Base-by-base conservation (phyloP, 2,329 filamentous ascomycete genomes). In the Ophiostoma quercus region DNA sequence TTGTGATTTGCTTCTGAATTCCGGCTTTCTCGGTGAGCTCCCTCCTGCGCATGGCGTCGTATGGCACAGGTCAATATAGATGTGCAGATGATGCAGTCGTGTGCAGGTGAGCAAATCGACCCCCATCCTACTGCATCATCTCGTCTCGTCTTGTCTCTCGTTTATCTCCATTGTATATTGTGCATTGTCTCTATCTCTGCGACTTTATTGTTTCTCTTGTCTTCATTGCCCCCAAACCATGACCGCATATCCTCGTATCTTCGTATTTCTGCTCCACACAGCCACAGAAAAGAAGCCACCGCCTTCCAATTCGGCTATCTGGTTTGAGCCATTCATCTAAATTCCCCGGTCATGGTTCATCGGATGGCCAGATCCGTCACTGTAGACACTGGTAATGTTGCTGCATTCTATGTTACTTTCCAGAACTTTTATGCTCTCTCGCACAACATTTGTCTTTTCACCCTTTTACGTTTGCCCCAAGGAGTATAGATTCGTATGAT, bases 261-360 rank as follows among this genome's bases (percentile, higher is more conserved):
- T 57, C 22, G 51, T 57, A 57, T 57, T 25, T 57, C 51, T n/a
- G 22, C 51, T 57, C 9, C 51, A 57, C 22, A 25, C 51, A 57
- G 51, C 51, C 51, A 57, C 51, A 57, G 51, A 25, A 57, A 11
- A 12, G n/a, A 29, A 57, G 51, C 51, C n/a, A 25, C 51, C 51
- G n/a, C 9, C 51, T 57, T 16, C n/a, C n/a, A 25, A 4, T 25
- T 57, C 51, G 51, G 51, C 22, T 57, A 57, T 57, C 51, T 57
- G n/a, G 51, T 57, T 57, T 14, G 51, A 57, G n/a, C 51, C 22
- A 25, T 25, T 9, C 51, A 57, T 57, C 22, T 3, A 12, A 57
- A 57, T 57, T 57, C 51, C 29, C 51, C 51, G 51, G 51, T n/a
- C 22, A 57, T 57, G n/a, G 22, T 57, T 57, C 51, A 57, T 57